Base-by-base conservation (phyloP, 2,329 filamentous ascomycete genomes). In the Mycosphaerella sp. region DNA sequence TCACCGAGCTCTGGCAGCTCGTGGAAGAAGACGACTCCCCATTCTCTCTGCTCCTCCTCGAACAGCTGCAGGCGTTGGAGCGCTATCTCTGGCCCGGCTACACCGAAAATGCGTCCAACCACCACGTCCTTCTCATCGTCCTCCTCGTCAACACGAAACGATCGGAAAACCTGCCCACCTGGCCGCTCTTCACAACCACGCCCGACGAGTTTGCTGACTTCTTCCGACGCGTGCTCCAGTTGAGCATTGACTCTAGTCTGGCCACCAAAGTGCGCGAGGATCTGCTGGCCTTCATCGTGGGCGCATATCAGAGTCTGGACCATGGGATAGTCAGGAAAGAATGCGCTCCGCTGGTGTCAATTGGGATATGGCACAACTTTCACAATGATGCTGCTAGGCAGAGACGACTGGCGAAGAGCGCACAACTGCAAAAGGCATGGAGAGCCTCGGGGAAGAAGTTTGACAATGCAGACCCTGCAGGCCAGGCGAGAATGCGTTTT, bases 11-110 rank as follows among this genome's bases (percentile, higher is more conserved):
- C 52, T 98, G 91, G 89, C 87, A 94, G 69, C 78, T 82, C 49
- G 73, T 98, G 61, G 89, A 95, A 70, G 82, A 84, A 58, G 86
- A 89, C 49, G 78, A 80, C 66, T 76, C 81, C 30, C 82, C 85
- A 68, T 85, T 82, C 67, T 86, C 86, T 4, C 77, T 98, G 17
- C 74, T 95, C 58, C 79, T 87, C 21, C 77, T 98, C 49, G 93
- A 98, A 71, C 91, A 89, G 61, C 72, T 97, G 62, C 93, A 96
- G 73, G 82, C 90, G 37, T 72, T 98, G 53, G 93, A 98, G 69
- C 86, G 88, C 65, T 97, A 95, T 66, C 78, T 98, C 25, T 98
- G 93, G 93, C 93, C 93, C 41, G 88, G 86, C 45, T 98, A 94
- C 68, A 83, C 80, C 10, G 59, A 66, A 13, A 84, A 93, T 63